These are phyloP conservation scores for Diaporthe sp. DNA, from an alignment of 2,329 filamentous ascomycete genomes.

Conservation along the genomic window DNA sequence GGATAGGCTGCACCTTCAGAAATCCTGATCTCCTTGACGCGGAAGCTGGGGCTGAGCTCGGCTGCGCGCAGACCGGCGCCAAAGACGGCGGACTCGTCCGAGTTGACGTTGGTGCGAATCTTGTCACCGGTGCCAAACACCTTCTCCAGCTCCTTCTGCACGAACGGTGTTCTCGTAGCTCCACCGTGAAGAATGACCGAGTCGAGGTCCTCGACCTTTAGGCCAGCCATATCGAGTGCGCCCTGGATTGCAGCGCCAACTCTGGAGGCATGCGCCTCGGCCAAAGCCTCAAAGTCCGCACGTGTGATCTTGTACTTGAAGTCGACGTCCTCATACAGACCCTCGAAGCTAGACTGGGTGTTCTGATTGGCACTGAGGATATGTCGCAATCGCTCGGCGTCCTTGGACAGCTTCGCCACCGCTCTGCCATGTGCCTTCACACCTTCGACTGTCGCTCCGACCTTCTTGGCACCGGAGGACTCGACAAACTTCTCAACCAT, in stretches of 20 bases:
- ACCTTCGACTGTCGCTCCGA: constrained; percentile 70
- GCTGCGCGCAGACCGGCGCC: constrained; percentile 96
- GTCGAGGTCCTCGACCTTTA: constrained; percentile 82
- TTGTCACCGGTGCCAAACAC: constrained; percentile 80
- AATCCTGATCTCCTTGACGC: constrained; percentile 94
- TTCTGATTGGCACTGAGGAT: constrained; percentile 94
- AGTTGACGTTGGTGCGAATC: constrained; percentile 93
- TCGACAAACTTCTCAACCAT: constrained; percentile 86
- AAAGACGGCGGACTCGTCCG: constrained; percentile 95
- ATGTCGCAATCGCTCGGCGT: constrained; percentile 88
- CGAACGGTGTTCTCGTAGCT: constrained; percentile 89
- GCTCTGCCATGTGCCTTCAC: constrained; percentile 84
- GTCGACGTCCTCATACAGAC: constrained; percentile 90
- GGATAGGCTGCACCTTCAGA: constrained; percentile 82
- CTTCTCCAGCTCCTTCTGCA: constrained; percentile 88
- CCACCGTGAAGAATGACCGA: constrained; percentile 96
- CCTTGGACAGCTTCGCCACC: constrained; percentile 91
- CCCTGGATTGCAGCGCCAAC: constrained; percentile 78
- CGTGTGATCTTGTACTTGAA: constrained; percentile 92
- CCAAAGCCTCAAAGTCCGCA: constrained; percentile 83
- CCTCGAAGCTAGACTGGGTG: constrained; percentile 85
- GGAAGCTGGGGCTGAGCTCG: constrained; percentile 92
- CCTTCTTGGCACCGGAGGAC: constrained; percentile 75
- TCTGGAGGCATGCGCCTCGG: constrained; percentile 75
- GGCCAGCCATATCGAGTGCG: constrained; percentile 79